Evolutionary conservation across 306 rosid genomes (phyloP).

Genomic region (Quercus ilex): DNA sequence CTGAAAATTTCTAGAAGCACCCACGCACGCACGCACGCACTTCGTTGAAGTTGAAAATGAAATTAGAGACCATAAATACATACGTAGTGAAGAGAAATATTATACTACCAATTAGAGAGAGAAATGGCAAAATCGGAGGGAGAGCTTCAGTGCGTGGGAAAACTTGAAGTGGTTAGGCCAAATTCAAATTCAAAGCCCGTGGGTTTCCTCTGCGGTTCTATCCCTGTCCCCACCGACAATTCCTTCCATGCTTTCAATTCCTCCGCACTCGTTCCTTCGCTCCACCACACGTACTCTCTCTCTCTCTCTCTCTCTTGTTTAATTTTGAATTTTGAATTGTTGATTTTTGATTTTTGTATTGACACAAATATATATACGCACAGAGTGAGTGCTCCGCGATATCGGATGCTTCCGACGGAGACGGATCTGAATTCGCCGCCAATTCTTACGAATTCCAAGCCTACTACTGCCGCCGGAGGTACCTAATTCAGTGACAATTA

Average conservation of each 20-base stretch:
- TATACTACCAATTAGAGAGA: too few relatives aligned
- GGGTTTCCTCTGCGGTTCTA: slow-evolving; percentile 88
- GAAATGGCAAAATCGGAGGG: slow-evolving; percentile 53
- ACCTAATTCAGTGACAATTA: too few relatives aligned
- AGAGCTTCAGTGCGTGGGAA: slow-evolving; percentile 84
- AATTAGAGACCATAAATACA: too few relatives aligned
- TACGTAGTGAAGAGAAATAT: too few relatives aligned
- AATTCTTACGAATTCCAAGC: slow-evolving; percentile 45
- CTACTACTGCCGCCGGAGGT: neutral
- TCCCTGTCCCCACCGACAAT: slow-evolving; percentile 89
- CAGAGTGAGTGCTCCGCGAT: slow-evolving; percentile 83
- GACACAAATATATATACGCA: neutral
- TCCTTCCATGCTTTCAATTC: slow-evolving; percentile 73
- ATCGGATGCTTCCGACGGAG: slow-evolving; percentile 89
- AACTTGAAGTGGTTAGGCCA: slow-evolving; percentile 70
- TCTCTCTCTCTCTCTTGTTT: neutral
- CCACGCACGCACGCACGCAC: too few relatives aligned
- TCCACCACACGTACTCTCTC: slow-evolving; percentile 46
- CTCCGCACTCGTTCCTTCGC: slow-evolving; percentile 71
- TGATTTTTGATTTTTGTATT: neutral
- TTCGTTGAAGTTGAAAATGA: too few relatives aligned
- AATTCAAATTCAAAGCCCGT: slow-evolving; percentile 45
- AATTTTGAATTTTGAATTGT: neutral
- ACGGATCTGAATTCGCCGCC: slow-evolving; percentile 90
- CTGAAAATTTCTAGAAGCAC: too few relatives aligned